A percentile compares a stretch with the other conserved stretches of the same genome.
These are phyloP conservation scores for Paramecium sexaurelia DNA, from an alignment of 73 alveolate species.

Conservation along the genomic window DNA sequence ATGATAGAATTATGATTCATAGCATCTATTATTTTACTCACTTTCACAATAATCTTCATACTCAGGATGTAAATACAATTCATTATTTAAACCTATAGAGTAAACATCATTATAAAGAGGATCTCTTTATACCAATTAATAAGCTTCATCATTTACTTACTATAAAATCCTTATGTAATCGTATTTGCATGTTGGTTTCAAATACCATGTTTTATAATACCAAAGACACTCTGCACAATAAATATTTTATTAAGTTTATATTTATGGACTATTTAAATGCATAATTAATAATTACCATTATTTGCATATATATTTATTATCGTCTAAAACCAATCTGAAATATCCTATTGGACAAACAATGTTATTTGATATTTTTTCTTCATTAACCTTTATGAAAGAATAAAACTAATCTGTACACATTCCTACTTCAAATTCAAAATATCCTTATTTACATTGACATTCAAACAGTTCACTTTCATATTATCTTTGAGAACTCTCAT, in stretches of 20 bases:
- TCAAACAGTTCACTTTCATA: not conserved
- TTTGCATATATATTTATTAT: not conserved
- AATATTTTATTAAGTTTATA: not conserved
- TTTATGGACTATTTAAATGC: not conserved
- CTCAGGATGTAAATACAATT: not conserved
- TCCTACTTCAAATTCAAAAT: not conserved
- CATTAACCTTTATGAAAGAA: not conserved
- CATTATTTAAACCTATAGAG: not conserved
- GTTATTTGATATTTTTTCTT: too few species aligned
- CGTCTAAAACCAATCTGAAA: not conserved
- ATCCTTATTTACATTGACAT: not conserved
- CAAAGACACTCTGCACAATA: not conserved
- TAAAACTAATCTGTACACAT: not conserved
- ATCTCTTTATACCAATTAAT: not conserved
- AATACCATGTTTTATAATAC: not conserved
- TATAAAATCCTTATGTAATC: not conserved
- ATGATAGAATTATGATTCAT: not conserved
- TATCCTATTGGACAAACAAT: not conserved
- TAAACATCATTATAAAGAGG: not conserved
- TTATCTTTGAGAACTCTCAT: not conserved
- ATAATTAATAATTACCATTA: not conserved
- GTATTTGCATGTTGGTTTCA: not conserved
- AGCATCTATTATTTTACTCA: too few species aligned
- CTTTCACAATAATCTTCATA: not conserved
- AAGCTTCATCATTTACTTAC: not conserved